These are phyloP conservation scores for Eimeria tenella DNA, from an alignment of 169 alveolate genomes.

Conservation along the genomic window DNA sequence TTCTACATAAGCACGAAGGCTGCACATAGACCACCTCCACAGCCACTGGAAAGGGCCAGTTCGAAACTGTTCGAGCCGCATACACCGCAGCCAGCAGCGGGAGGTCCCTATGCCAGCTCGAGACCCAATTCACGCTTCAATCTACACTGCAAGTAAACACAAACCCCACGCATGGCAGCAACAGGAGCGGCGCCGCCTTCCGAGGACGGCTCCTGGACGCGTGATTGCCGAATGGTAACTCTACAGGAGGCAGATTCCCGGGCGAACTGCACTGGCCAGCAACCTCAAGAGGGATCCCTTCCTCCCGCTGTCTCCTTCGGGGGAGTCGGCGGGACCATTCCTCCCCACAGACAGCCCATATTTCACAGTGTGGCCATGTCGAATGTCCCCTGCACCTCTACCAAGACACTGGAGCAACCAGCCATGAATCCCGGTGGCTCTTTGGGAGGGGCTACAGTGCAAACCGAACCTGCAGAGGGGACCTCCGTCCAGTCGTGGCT, in stretches of 20 bases:
- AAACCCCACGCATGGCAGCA: not conserved
- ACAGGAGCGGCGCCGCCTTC: conserved; percentile 47
- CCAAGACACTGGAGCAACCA: conserved; percentile 47
- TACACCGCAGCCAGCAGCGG: not conserved
- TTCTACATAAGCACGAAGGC: not conserved
- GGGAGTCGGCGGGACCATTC: conserved; percentile 12
- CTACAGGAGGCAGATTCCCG: conserved; percentile 28
- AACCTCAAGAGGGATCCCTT: conserved; percentile 9
- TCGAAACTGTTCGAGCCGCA: not conserved
- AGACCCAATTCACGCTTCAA: not conserved
- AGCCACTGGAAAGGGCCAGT: too few species aligned
- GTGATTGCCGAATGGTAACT: not conserved
- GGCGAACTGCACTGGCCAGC: conserved; percentile 23
- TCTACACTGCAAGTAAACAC: not conserved
- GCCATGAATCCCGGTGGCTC: conserved; percentile 9
- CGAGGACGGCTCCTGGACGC: conserved; percentile 44
- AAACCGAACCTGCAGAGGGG: conserved; percentile 25
- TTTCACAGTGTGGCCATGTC: not conserved
- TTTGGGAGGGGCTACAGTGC: conserved; percentile 39
- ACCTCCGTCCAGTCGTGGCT: conserved; percentile 35
- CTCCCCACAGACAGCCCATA: not conserved
- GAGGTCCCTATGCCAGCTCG: conserved; percentile 6
- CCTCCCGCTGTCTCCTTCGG: conserved; percentile 30
- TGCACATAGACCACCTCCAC: too few species aligned
- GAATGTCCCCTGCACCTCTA: not conserved